Percentiles rank a stretch among this genome's conserved stretches.
phyloP scores from a whole-genome alignment of 2,329 filamentous ascomycete species.

The Madurella fahalii region DNA sequence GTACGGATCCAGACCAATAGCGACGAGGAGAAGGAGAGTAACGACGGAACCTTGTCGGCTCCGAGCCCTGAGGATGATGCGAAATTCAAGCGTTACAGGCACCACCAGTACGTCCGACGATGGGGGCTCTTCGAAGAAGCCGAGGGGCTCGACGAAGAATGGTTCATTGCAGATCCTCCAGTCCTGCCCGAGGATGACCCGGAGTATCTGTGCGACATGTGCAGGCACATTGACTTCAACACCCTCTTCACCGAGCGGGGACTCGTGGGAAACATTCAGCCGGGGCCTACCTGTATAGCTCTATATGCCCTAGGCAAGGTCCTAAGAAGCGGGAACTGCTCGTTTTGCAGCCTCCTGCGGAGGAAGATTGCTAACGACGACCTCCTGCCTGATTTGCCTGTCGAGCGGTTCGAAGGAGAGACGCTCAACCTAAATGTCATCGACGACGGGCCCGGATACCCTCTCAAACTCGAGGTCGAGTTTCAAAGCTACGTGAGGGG shows the following conservation, averaged over 20 bases:
- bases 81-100: constrained; percentile 8
- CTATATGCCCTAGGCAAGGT: constrained; percentile 4
- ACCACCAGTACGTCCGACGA: constrained; percentile 4
- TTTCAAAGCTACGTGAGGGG: background rate
- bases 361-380: background rate
- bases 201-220: constrained; percentile 17
- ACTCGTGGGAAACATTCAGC: constrained; percentile 4
- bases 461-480: constrained; percentile 11
- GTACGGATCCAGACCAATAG: constrained; percentile 1
- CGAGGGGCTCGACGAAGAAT: constrained; percentile 10
- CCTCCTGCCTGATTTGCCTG: background rate
- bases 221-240: constrained; percentile 13
- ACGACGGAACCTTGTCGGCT: background rate
- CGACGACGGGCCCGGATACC: constrained; percentile 9
- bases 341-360: constrained; percentile 10
- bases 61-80: background rate
- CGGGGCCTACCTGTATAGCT: background rate
- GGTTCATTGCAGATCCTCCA: constrained; percentile 11
- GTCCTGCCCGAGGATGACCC: constrained; percentile 2
- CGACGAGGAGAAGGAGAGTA: background rate
- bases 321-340: constrained; percentile 1
- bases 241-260: constrained; percentile 8
- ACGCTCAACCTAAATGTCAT: constrained; percentile 7
- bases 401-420: background rate
- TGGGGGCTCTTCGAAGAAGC: constrained; percentile 1